Conservation (phyloP, 441 rosid species). For the Corymbia calophylla region DNA sequence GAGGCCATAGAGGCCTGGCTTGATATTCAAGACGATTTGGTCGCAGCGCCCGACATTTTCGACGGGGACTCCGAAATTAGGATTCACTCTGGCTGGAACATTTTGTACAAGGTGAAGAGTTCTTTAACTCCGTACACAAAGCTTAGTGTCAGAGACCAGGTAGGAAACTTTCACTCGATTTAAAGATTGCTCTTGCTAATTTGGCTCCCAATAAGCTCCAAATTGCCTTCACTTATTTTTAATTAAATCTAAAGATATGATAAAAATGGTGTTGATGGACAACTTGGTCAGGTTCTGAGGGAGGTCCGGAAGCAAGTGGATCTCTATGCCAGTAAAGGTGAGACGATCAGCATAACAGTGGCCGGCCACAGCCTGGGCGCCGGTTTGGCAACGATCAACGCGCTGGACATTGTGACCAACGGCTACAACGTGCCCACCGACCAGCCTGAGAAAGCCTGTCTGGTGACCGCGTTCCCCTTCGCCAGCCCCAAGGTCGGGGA, state of each 20-base stretch:
- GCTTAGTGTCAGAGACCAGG: background rate
- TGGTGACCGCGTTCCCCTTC: background rate
- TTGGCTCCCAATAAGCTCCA: background rate
- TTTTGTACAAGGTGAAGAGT: background rate
- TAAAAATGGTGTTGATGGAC: background rate
- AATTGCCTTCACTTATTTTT: background rate
- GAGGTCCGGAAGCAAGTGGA: background rate
- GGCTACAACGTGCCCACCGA: background rate
- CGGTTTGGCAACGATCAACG: background rate
- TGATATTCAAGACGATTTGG: background rate
- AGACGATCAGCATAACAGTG: background rate
- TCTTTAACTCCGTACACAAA: accelerated
- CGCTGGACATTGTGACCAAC: background rate
- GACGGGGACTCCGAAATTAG: background rate
- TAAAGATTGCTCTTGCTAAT: background rate
- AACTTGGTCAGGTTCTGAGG: background rate
- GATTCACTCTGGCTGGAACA: background rate
- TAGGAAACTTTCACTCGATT: background rate
- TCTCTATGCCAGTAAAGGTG: background rate
- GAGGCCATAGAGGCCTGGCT: accelerated
- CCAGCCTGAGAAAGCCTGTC: background rate
- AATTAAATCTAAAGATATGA: background rate
- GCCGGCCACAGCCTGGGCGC: background rate
- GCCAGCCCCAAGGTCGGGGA: background rate
- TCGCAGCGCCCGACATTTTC: background rate